Conservation (phyloP, 2,329 filamentous ascomycete species). For the Aspergillus ustus region DNA sequence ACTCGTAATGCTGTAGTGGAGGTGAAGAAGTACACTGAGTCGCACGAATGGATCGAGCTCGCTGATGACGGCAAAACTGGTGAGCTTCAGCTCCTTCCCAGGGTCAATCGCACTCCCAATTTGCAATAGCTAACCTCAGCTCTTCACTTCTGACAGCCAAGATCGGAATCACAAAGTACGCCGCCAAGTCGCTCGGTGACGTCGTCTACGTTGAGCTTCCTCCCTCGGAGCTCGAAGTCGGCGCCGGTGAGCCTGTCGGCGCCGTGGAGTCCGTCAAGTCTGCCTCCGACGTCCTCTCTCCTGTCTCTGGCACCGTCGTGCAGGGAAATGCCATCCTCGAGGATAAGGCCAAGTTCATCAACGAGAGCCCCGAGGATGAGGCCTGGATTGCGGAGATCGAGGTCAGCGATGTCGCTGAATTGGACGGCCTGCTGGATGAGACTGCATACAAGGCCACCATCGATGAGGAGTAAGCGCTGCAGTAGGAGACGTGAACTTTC, state of each 20-base stretch:
- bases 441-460: constrained; percentile 75
- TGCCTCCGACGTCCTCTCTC: constrained; percentile 95
- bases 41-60: constrained; percentile 98
- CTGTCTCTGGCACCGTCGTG: constrained; percentile 76
- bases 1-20: constrained; percentile 38
- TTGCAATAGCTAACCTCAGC: neutral
- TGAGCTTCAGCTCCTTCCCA: constrained; percentile 21
- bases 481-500: neutral
- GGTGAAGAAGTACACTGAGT: constrained; percentile 86
- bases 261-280: constrained; percentile 98
- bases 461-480: constrained; percentile 51
- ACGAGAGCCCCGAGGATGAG: constrained; percentile 85
- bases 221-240: constrained; percentile 68
- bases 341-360: constrained; percentile 85
- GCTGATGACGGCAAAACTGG: constrained; percentile 80
- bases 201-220: constrained; percentile 98
- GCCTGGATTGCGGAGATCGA: constrained; percentile 93
- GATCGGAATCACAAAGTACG: constrained; percentile 87
- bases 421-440: constrained; percentile 76
- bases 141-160: constrained; percentile 55
- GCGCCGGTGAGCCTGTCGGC: constrained; percentile 81
- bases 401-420: constrained; percentile 70
- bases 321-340: constrained; percentile 76
- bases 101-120: neutral
- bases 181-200: constrained; percentile 88